phyloP scores from a whole-genome alignment of 768 basidiomycete genomes.

The Coprinopsis strossmayeri region DNA sequence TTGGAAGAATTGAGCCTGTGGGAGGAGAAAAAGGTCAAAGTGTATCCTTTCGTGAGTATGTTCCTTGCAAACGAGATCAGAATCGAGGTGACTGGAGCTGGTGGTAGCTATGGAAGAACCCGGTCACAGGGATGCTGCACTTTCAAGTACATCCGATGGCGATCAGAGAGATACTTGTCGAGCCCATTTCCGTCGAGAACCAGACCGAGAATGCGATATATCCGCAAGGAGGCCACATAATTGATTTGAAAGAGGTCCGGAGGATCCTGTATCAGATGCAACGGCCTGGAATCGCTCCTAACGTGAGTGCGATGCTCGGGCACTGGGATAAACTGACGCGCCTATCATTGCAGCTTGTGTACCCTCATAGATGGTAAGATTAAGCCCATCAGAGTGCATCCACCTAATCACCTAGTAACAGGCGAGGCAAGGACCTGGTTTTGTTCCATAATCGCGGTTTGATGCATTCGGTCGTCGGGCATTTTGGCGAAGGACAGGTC shows the following conservation, averaged over 20 bases:
- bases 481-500: constrained; percentile 12
- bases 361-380: constrained; percentile 13
- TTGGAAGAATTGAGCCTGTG: constrained; percentile 70
- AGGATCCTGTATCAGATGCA: constrained; percentile 17
- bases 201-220: constrained; percentile 45
- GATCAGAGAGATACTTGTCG: constrained; percentile 50
- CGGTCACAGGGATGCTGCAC: constrained; percentile 68
- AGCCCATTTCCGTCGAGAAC: constrained; percentile 51
- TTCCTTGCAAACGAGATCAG: too few species aligned
- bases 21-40: constrained; percentile 71
- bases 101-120: constrained; percentile 85
- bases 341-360: constrained; percentile 9
- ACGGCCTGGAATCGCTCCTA: constrained; percentile 15
- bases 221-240: constrained; percentile 26
- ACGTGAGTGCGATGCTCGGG: too few species aligned
- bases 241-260: constrained; percentile 16
- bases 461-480: constrained; percentile 14
- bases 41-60: constrained; percentile 54
- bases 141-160: constrained; percentile 82
- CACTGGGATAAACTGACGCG: not conserved
- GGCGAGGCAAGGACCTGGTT: constrained; percentile 15
- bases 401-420: not conserved
- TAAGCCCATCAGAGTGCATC: not conserved
- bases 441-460: constrained; percentile 15
- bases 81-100: too few species aligned